A percentile compares a stretch with the other conserved stretches of the same genome.
Conservation (phyloP, 2,329 filamentous ascomycete genomes). For the Coleophoma crateriformis region DNA sequence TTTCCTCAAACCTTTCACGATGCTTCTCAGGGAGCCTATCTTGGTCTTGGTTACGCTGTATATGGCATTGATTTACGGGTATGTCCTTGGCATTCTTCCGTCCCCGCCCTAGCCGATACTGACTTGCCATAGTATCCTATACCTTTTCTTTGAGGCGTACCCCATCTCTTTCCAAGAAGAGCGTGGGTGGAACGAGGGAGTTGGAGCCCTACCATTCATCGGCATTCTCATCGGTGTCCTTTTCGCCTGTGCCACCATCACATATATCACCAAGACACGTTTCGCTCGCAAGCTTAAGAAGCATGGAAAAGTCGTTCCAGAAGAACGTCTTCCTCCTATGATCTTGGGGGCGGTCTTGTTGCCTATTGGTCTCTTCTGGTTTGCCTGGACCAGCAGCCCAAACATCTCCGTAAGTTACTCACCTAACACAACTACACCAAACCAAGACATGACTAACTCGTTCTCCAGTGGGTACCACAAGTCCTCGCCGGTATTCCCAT, state of each 20-base stretch:
- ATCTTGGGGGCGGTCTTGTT: slow-evolving; percentile 37
- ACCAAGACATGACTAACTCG: no score
- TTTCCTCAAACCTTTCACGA: slow-evolving; percentile 11
- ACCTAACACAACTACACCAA: no score
- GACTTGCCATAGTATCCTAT: slow-evolving; percentile 7
- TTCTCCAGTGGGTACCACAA: slow-evolving; percentile 29
- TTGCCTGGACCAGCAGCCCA: slow-evolving; percentile 39
- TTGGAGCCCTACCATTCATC: slow-evolving; percentile 36
- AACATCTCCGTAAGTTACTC: slow-evolving; percentile 18
- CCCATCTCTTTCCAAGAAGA: slow-evolving; percentile 37
- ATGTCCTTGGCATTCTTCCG: no score
- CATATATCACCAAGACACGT: slow-evolving; percentile 26
- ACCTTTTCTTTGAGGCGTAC: slow-evolving; percentile 40
- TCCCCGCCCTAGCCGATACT: no score
- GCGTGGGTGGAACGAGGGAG: slow-evolving; percentile 32
- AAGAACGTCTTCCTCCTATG: slow-evolving; percentile 40
- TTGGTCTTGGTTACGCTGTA: slow-evolving; percentile 20
- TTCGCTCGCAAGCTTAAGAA: slow-evolving; percentile 25
- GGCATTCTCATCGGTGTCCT: slow-evolving; percentile 34
- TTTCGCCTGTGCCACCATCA: slow-evolving; percentile 6
- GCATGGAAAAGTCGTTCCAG: slow-evolving; percentile 30
- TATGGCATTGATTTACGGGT: slow-evolving; percentile 17
- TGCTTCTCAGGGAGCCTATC: slow-evolving; percentile 20
- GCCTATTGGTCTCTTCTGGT: slow-evolving; percentile 43
- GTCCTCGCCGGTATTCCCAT: slow-evolving; percentile 34